Evolutionary conservation across 2,329 filamentous ascomycete species (phyloP).

Genomic region (Trichoderma afroharzianum): DNA sequence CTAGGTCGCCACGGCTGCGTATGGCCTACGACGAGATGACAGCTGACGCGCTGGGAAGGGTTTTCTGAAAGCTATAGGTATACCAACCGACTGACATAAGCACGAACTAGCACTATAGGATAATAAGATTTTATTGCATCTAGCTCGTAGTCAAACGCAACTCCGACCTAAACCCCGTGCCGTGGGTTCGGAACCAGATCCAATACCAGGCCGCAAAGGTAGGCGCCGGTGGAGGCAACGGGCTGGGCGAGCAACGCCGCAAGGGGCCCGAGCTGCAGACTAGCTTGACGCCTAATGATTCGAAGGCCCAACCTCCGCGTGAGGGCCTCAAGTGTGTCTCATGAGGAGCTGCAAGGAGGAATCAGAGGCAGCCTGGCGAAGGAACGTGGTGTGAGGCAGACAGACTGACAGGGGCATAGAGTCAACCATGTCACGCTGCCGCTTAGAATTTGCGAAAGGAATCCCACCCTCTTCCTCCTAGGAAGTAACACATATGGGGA

Average conservation of each 20-base stretch:
- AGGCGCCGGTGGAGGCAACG: constrained; percentile 11
- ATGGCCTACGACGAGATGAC: too few relatives aligned
- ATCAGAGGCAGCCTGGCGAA: neutral
- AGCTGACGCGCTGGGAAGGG: too few relatives aligned
- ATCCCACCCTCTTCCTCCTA: too few relatives aligned
- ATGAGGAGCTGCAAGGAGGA: constrained; percentile 13
- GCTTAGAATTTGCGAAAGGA: too few relatives aligned
- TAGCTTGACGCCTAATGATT: neutral
- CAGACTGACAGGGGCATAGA: neutral
- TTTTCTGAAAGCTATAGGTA: too few relatives aligned
- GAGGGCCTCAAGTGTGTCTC: constrained; percentile 1
- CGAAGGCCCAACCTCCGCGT: neutral
- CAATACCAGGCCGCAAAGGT: neutral
- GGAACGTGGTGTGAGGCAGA: neutral
- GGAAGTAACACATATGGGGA: too few relatives aligned
- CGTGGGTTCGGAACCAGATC: neutral
- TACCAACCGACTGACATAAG: too few relatives aligned
- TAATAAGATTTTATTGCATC: too few relatives aligned
- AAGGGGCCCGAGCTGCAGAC: constrained; percentile 13
- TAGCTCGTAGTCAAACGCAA: too few relatives aligned
- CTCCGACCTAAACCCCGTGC: neutral
- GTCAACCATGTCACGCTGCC: constrained; percentile 11
- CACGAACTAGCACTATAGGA: too few relatives aligned
- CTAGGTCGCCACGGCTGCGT: too few relatives aligned
- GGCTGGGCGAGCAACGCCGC: constrained; percentile 4